Evolutionary conservation across 208 protist species (phyloP), one percentile per base, ranked within the genome.

Genomic region (Phytomonas sp.): DNA sequence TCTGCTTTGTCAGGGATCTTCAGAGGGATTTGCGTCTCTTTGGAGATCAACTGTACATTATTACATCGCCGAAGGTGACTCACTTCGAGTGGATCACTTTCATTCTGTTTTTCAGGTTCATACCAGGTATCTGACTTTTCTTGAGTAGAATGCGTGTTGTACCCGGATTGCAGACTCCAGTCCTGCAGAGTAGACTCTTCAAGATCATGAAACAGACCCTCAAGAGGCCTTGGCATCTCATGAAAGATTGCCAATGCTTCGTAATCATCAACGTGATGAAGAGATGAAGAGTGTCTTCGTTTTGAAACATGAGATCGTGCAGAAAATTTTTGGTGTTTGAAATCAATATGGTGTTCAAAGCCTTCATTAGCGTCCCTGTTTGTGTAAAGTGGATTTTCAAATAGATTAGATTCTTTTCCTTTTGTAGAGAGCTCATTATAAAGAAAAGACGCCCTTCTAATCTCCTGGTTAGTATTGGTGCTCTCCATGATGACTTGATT

Each of bases 1-100:
- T 75, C 79, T 26, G 64, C 52, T 34, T 59, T 74, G 49, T 71
- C 69, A 3, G 79, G 79, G 6, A 83, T 70, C 8, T 30, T 36
- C 29, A 82, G 76, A 6, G 71, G 68, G 12, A 66, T 19, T 26
- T 56, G 2, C 45, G 8, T 19, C 45, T 26, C 45, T 12, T 26
- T 56, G 0, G 26, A 56, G 19, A 11, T 26, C 45, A 19, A 12
- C 45, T 56, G 45, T 5, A 5, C 10, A 23, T 26, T 56, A 11
- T 26, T 26, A 19, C 19, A 4, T 26, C 6, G 19, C 8, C 45
- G 7, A 56, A 19, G 26, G 45, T 6, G 19, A 26, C 45, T 26
- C 45, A 56, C 0, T 56, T 56, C 45, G 23, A 4, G 1, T 26
- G 26, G 45, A 56, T 56, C 45, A 56, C 19, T 23, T 23, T 56